phyloP scores from a whole-genome alignment of 2,329 filamentous ascomycete genomes.

The Tolypocladium ophioglossoides region DNA sequence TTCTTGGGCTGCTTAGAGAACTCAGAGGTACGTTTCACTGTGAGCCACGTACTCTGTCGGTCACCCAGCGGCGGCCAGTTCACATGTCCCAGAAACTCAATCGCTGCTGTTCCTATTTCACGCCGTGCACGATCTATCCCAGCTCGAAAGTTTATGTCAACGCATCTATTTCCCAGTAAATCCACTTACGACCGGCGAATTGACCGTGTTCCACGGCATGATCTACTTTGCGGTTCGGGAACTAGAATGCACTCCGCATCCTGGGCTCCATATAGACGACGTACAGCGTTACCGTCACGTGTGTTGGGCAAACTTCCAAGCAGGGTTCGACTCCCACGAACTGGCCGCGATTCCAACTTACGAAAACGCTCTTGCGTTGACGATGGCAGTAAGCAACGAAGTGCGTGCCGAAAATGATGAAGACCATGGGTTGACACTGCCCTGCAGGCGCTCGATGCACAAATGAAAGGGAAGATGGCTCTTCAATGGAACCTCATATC shows the following conservation, averaged over 20 bases:
- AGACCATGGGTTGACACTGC: not conserved
- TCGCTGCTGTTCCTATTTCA: slow-evolving; percentile 7
- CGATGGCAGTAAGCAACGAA: not conserved
- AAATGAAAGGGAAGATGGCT: slow-evolving; percentile 6
- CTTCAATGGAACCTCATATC: slow-evolving; percentile 9
- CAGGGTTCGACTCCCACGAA: not conserved
- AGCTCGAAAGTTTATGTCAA: slow-evolving; percentile 8
- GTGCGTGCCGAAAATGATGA: not conserved
- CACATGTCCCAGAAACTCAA: not conserved
- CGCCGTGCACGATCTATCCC: slow-evolving; percentile 4
- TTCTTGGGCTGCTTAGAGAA: not conserved
- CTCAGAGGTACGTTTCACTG: not conserved
- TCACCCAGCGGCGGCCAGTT: not conserved
- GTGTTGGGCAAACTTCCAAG: not conserved
- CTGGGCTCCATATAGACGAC: not conserved
- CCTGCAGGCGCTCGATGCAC: slow-evolving; percentile 7
- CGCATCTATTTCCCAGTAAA: slow-evolving; percentile 9
- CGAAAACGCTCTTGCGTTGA: not conserved
- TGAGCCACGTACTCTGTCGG: not conserved
- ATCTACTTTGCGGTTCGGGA: slow-evolving; percentile 2
- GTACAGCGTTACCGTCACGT: not conserved
- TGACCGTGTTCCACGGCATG: slow-evolving; percentile 7
- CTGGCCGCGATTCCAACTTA: not conserved
- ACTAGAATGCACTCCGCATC: not conserved
- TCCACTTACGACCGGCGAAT: slow-evolving; percentile 7